phyloP scores from a whole-genome alignment of 208 protist genomes.

The Jaenimonas drosophilae region DNA sequence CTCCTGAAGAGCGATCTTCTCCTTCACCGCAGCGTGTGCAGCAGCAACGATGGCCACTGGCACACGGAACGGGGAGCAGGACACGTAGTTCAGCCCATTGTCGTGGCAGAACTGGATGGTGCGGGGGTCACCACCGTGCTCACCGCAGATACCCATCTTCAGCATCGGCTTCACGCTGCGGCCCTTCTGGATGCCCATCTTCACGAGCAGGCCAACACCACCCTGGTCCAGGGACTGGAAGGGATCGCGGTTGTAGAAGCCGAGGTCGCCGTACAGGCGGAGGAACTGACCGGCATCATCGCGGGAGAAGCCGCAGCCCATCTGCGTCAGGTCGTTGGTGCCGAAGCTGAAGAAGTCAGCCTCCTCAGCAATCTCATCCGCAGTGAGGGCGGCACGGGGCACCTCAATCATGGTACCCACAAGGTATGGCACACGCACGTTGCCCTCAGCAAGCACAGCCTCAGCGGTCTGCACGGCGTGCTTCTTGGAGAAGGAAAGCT shows the following conservation, averaged over 20 bases:
- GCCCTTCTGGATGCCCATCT: constrained; percentile 80
- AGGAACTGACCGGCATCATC: constrained; percentile 94
- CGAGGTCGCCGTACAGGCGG: constrained; percentile 84
- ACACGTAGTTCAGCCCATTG: constrained; percentile 91
- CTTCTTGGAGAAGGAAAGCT: constrained; percentile 74
- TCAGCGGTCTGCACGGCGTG: constrained; percentile 57
- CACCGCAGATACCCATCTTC: constrained; percentile 92
- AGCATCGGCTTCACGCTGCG: constrained; percentile 70
- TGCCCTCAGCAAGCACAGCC: constrained; percentile 23
- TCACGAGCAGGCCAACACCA: constrained; percentile 89
- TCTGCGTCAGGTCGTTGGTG: constrained; percentile 96
- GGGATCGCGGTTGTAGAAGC: constrained; percentile 88
- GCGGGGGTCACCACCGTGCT: constrained; percentile 91
- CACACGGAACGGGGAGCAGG: constrained; percentile 93
- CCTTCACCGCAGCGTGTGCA: constrained; percentile 87
- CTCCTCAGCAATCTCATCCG: constrained; percentile 84
- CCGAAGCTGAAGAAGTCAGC: constrained; percentile 96
- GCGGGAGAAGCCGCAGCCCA: constrained; percentile 94
- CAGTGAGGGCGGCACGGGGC: constrained; percentile 75
- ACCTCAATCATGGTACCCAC: constrained; percentile 94
- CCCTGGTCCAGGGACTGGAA: constrained; percentile 93
- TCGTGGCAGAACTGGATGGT: constrained; percentile 92
- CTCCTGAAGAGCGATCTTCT: constrained; percentile 33
- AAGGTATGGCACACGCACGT: constrained; percentile 55
- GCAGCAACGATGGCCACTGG: constrained; percentile 92